Percentiles rank a stretch among this genome's conserved stretches.
phyloP scores from a whole-genome alignment of 2,329 filamentous ascomycete species.

The Tolypocladium paradoxum region DNA sequence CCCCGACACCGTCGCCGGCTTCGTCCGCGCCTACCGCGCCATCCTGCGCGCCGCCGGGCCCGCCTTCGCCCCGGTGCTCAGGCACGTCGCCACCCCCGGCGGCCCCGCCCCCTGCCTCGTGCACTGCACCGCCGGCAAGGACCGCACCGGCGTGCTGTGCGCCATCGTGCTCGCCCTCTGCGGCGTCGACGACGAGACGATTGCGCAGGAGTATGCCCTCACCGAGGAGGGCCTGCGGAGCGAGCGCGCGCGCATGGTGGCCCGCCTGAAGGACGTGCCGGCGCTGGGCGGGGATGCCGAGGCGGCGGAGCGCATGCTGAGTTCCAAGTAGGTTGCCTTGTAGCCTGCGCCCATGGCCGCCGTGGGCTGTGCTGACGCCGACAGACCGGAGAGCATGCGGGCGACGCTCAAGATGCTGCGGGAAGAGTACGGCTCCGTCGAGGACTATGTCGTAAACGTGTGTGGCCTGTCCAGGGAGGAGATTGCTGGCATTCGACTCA shows the following conservation, averaged over 20 bases:
- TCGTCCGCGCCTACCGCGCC: conserved; percentile 50
- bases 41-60: conserved; percentile 44
- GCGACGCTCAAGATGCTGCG: conserved; percentile 43
- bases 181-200: conserved; percentile 44
- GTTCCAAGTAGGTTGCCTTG: conserved; percentile 27
- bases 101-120: conserved; percentile 43
- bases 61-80: conserved; percentile 41
- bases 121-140: conserved; percentile 70
- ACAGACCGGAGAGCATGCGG: conserved; percentile 36
- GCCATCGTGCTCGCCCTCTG: conserved; percentile 55
- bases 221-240: conserved; percentile 50
- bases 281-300: conserved; percentile 34
- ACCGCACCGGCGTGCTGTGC: conserved; percentile 61
- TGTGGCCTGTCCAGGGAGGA: conserved; percentile 47
- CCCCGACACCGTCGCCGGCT: conserved; percentile 43
- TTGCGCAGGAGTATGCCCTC: conserved; percentile 59
- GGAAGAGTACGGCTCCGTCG: conserved; percentile 49
- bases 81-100: conserved; percentile 49
- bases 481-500: conserved; percentile 40
- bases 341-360: no score
- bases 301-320: conserved; percentile 34
- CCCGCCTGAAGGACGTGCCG: conserved; percentile 37
- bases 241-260: conserved; percentile 40
- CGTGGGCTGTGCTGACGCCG: not conserved
- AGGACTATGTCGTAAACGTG: conserved; percentile 48